A percentile compares a stretch with the other conserved stretches of the same genome.
These are phyloP conservation scores for Aspergillus mulundensis DNA, from an alignment of 495 filamentous ascomycete genomes.

Conservation along the genomic window DNA sequence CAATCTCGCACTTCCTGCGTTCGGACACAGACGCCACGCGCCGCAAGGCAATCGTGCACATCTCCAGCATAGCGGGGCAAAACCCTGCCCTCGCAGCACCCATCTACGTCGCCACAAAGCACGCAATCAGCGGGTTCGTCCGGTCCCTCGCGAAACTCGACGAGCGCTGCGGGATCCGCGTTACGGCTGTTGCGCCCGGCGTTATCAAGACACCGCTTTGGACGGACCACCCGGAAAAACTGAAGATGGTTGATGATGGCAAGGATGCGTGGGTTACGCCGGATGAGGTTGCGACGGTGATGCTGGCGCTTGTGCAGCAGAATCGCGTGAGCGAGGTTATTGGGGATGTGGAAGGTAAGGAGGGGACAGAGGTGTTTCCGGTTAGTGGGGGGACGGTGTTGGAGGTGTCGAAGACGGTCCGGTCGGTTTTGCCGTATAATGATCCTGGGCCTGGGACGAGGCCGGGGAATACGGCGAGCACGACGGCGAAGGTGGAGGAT, in stretches of 20 bases:
- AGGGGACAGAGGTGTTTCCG: constrained; percentile 24
- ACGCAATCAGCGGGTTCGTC: constrained; percentile 59
- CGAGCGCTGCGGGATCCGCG: constrained; percentile 50
- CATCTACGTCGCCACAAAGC: constrained; percentile 60
- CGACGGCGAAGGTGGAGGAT: constrained; percentile 25
- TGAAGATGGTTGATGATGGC: constrained; percentile 47
- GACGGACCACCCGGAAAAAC: constrained; percentile 65
- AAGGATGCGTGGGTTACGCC: constrained; percentile 58
- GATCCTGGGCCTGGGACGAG: constrained; percentile 54
- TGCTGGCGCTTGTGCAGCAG: constrained; percentile 57
- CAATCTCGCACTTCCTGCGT: constrained; percentile 53
- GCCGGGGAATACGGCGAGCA: constrained; percentile 46
- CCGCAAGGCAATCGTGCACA: constrained; percentile 53
- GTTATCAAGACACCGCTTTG: constrained; percentile 65
- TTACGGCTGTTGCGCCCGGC: constrained; percentile 64
- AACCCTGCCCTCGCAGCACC: constrained; percentile 43
- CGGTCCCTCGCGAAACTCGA: constrained; percentile 51
- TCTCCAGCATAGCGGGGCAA: constrained; percentile 63
- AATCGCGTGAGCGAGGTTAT: constrained; percentile 41
- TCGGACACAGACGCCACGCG: constrained; percentile 25
- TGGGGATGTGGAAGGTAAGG: constrained; percentile 31
- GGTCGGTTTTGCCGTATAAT: constrained; percentile 49
- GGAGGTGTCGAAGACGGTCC: constrained; percentile 55
- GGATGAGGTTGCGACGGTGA: constrained; percentile 61
- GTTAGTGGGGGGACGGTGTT: constrained; percentile 50